phyloP scores from a whole-genome alignment of 1,139 yeast species.

The Citeromyces hawaiiensis region DNA sequence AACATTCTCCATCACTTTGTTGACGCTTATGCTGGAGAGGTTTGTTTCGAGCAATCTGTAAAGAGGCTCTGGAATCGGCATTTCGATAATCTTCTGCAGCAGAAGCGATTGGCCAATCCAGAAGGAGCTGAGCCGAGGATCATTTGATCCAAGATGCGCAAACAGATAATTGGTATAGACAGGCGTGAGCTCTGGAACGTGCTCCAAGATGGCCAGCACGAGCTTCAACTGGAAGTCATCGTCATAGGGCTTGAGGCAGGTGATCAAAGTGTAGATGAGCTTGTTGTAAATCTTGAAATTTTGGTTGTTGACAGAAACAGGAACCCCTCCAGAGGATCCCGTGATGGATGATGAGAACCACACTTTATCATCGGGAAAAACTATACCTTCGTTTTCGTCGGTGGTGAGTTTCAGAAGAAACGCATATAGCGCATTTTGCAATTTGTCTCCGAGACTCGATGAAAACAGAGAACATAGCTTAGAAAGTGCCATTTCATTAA shows the following conservation, averaged over 20 bases:
- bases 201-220: conserved; percentile 32
- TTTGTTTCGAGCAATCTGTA: neutral
- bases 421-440: conserved; percentile 21
- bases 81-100: conserved; percentile 25
- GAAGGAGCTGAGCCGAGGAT: conserved; percentile 39
- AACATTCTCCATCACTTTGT: conserved; percentile 31
- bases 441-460: conserved; percentile 12
- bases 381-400: conserved; percentile 44
- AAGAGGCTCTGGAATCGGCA: neutral
- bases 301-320: conserved; percentile 22
- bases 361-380: conserved; percentile 45
- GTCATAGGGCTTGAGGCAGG: conserved; percentile 72
- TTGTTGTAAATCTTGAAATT: conserved; percentile 53
- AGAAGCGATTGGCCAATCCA: conserved; percentile 70
- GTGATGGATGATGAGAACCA: conserved; percentile 21
- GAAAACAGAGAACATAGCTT: conserved; percentile 42
- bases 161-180: conserved; percentile 53
- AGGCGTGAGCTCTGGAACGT: conserved; percentile 59
- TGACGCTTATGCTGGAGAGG: neutral
- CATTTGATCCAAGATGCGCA: conserved; percentile 27
- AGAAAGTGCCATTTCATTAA: conserved; percentile 65
- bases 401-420: conserved; percentile 39
- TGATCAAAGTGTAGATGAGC: conserved; percentile 47
- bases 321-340: neutral
- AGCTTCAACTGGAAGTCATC: conserved; percentile 48